Conservation (phyloP, 192 early-diverging fungal genomes). For the Pilaira anomala region DNA sequence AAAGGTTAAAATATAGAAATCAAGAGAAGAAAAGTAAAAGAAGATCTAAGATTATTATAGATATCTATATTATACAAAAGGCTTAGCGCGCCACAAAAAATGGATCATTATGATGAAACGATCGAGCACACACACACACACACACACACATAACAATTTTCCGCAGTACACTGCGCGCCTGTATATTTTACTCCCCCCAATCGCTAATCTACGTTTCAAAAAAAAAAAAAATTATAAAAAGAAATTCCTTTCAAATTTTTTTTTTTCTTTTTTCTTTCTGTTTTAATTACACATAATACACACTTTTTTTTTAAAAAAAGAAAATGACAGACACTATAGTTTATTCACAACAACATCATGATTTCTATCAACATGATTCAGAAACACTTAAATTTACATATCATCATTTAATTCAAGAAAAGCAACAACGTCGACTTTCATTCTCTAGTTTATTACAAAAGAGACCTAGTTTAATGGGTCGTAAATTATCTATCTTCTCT, state of each 20-base stretch:
- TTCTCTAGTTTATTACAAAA: conserved; percentile 10
- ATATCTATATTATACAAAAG: too few relatives aligned
- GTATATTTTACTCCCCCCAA: not conserved
- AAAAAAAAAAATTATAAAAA: not conserved
- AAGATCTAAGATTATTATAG: too few relatives aligned
- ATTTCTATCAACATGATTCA: not conserved
- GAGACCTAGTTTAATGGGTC: conserved; percentile 11
- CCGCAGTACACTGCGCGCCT: too few relatives aligned
- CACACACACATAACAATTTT: too few relatives aligned
- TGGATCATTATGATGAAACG: too few relatives aligned
- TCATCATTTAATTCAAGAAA: not conserved
- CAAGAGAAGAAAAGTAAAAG: not conserved
- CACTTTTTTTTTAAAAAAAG: not conserved
- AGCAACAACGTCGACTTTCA: not conserved
- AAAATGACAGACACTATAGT: conserved; percentile 13
- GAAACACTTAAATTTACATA: not conserved
- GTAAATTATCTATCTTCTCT: not conserved
- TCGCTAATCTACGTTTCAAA: not conserved
- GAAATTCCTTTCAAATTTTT: not conserved
- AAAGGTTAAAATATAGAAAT: too few relatives aligned
- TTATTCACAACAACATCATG: not conserved
- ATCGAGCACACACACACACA: too few relatives aligned
- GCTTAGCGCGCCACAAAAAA: too few relatives aligned
- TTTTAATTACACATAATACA: not conserved
- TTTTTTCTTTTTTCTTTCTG: not conserved